Percentiles rank a stretch among this genome's conserved stretches.
Evolutionary conservation across 129 eudicot genomes (phyloP).

Genomic region (Helianthus tuberosus): DNA sequence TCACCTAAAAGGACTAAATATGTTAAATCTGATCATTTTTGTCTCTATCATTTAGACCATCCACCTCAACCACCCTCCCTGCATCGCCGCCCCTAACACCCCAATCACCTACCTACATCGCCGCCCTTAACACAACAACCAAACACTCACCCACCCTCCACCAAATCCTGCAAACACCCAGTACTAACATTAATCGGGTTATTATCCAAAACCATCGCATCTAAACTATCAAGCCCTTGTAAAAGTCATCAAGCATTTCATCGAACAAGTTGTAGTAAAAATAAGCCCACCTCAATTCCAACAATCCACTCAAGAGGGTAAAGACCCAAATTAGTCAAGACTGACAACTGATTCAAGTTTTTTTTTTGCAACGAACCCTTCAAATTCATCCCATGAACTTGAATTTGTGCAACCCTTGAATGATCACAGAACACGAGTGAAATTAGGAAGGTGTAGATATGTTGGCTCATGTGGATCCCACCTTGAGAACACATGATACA

Average conservation of each 20-base stretch:
- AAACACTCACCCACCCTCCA: too few species aligned
- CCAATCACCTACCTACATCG: too few species aligned
- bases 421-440: slow-evolving; percentile 50
- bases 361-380: slow-evolving; percentile 74
- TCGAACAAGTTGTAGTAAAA: slow-evolving; percentile 77
- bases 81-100: too few species aligned
- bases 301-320: slow-evolving; percentile 84
- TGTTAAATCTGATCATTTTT: too few species aligned
- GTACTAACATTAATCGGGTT: slow-evolving; percentile 68
- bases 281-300: slow-evolving; percentile 59
- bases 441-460: slow-evolving; percentile 15
- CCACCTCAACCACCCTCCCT: too few species aligned
- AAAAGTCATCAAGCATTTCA: slow-evolving; percentile 82
- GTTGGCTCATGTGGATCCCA: too few species aligned
- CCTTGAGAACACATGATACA: too few species aligned
- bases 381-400: slow-evolving; percentile 66
- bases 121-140: too few species aligned
- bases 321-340: slow-evolving; percentile 68
- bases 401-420: slow-evolving; percentile 84
- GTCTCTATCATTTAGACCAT: too few species aligned
- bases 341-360: slow-evolving; percentile 66
- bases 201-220: slow-evolving; percentile 71
- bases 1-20: too few species aligned
- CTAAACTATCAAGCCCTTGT: slow-evolving; percentile 67
- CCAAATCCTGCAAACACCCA: slow-evolving; percentile 45